These are phyloP conservation scores for Stereum hirsutum DNA, from an alignment of 1,284 basidiomycete genomes.

Conservation along the genomic window DNA sequence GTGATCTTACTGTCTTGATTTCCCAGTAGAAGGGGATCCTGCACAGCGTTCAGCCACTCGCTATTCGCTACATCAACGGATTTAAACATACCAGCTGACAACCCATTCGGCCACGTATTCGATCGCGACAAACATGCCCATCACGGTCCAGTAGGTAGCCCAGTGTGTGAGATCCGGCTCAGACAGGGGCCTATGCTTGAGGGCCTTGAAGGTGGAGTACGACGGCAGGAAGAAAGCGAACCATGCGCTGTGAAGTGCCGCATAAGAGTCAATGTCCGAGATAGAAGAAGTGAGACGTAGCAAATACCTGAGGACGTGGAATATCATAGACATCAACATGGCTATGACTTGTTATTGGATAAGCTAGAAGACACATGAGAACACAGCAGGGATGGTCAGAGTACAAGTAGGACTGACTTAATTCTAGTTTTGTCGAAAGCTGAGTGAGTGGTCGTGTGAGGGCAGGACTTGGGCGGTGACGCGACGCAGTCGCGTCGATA, in stretches of 20 bases:
- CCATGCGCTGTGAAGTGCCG: constrained; percentile 42
- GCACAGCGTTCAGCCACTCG: neutral
- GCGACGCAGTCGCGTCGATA: too few species aligned
- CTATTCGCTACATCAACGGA: constrained; percentile 4
- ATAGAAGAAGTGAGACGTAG: constrained; percentile 1
- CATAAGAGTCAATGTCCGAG: neutral
- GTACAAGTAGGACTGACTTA: too few species aligned
- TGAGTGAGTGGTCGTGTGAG: too few species aligned
- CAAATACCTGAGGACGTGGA: constrained; percentile 28
- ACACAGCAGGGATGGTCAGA: too few species aligned
- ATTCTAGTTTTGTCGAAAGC: too few species aligned
- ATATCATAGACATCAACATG: constrained; percentile 41
- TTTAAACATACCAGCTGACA: constrained; percentile 52
- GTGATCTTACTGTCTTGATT: constrained; percentile 53
- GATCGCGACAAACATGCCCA: constrained; percentile 53
- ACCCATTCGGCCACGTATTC: constrained; percentile 65
- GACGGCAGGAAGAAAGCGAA: constrained; percentile 57
- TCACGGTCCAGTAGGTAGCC: constrained; percentile 57
- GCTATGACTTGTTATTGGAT: too few species aligned
- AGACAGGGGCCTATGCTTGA: constrained; percentile 47
- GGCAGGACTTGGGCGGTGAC: too few species aligned
- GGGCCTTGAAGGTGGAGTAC: constrained; percentile 57
- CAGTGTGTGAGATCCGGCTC: constrained; percentile 50
- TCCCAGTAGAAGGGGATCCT: constrained; percentile 83
- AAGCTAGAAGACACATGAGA: too few species aligned